Conservation (phyloP, 768 basidiomycete genomes). For the Coprinellus micaceus region DNA sequence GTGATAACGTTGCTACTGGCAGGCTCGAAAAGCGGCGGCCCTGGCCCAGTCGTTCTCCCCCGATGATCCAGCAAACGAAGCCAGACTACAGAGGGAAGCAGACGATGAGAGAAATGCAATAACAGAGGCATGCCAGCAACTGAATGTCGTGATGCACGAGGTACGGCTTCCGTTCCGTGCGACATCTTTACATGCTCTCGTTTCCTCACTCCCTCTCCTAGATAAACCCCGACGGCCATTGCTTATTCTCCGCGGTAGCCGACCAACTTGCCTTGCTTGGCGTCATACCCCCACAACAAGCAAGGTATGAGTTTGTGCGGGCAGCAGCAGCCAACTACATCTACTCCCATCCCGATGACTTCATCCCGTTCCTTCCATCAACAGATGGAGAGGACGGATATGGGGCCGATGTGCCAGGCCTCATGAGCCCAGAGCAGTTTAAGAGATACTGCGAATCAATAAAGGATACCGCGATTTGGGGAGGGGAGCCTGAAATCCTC, state of each 20-base stretch:
- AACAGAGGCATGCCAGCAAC: conserved; percentile 56
- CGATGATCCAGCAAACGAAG: conserved; percentile 57
- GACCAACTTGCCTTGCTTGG: conserved; percentile 83
- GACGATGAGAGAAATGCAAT: conserved; percentile 68
- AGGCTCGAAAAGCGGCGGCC: conserved; percentile 73
- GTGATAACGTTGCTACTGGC: background rate
- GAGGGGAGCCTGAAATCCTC: conserved; percentile 94
- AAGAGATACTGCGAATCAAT: conserved; percentile 74
- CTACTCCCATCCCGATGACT: conserved; percentile 77
- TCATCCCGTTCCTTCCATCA: conserved; percentile 88
- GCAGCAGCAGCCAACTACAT: conserved; percentile 78
- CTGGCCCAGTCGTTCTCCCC: conserved; percentile 50
- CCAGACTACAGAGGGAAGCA: conserved; percentile 58
- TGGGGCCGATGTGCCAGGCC: conserved; percentile 59
- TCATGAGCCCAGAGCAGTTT: conserved; percentile 69
- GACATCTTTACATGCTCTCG: background rate
- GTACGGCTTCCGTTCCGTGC: conserved; percentile 31
- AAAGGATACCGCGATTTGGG: conserved; percentile 87
- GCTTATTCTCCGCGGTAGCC: conserved; percentile 90
- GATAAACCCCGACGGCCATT: conserved; percentile 95
- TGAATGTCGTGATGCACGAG: conserved; percentile 65
- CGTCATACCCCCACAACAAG: conserved; percentile 53
- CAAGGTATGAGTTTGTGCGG: conserved; percentile 61
- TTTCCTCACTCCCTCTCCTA: conserved; percentile 24
- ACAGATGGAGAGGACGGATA: conserved; percentile 63